Evolutionary conservation across 768 basidiomycete genomes (phyloP), one percentile per base, ranked within the genome.

Genomic region (Sporobolomyces pararoseus): DNA sequence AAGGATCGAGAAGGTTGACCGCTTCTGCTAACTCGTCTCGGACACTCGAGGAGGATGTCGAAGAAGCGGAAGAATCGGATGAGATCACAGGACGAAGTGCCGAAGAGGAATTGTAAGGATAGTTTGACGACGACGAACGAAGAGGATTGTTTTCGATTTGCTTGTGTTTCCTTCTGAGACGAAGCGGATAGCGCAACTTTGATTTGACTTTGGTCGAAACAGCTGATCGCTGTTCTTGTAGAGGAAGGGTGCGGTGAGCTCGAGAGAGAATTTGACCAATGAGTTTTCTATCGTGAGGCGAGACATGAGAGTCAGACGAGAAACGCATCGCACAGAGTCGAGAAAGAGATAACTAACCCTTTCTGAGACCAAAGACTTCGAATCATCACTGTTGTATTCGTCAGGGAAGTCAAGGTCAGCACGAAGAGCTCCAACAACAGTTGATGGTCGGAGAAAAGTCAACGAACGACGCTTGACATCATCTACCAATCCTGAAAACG

Each of bases 401-500:
- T 34, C 17, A 7, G n/a, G n/a, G 57, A 1, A 23, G 4, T 25
- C 16, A 58, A 14, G 12, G 27, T 29, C 10, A 70, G 31, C 9
- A 2, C 29, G 3, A 44, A 7, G 44, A 54, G 13, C 10, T 29
- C 29, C 2, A 17, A 23, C 39, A 17, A 17, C 39, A 42, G 12
- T 47, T 42, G 39, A 9, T 42, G 10, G 6, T 12, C 46, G 46
- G 46, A 54, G 1, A 14, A 39, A 25, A 13, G 14, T 23, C 2
- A 23, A 12, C 76, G 66, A 63, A 79, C 79, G 78, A 49, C 68
- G 59, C 63, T 79, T 78, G 44, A 80, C 70, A 35, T 78, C 76
- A 34, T 80, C 72, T 32, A 79, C 78, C 16, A 80, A 66, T 32
- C 80, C 79, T 46, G 78, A 75, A 44, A 77, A 79, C 2, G 78